Base-by-base conservation (phyloP, 2,329 filamentous ascomycete species). In the Cytospora piceicola region DNA sequence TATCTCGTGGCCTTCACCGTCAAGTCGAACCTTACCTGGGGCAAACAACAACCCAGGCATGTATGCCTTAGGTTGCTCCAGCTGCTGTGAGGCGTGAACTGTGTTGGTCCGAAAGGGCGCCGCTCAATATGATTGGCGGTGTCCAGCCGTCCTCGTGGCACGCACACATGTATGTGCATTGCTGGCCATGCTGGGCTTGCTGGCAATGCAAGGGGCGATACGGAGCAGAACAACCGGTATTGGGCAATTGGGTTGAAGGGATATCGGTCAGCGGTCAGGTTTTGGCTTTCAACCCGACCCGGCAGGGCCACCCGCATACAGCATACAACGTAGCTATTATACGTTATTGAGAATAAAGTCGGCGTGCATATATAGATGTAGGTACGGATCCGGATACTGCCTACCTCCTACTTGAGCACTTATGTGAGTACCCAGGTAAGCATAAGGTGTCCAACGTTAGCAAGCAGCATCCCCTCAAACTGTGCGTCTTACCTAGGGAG, bases 71-170 rank as follows among this genome's bases (percentile, higher is more conserved):
- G 46, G n/a, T 49, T 12, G 46, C 46, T 20, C 46, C 46, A 22
- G 9, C 9, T 24, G 46, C 11, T 5, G n/a, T 49, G 46, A 49
- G 46, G 46, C 11, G 20, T 49, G n/a, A 11, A 22, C 7, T 24
- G 46, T 49, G n/a, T 24, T 49, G 46, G 20, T 14, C 46, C 46
- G 4, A 49, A 49, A 22, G n/a, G 11, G n/a, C 46, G n/a, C n/a
- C n/a, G 14, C 46, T 49, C 12, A 12, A 49, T 49, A 49, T 24
- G 14, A 49, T n/a, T 24, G 46, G 46, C 46, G 46, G 46, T 49
- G 46, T 49, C 46, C 7, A 49, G n/a, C 46, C n/a, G 46, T 49
- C 46, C 22, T 49, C 22, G 46, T 49, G 46, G 46, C 46, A 49
- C 42, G n/a, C 42, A 46, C 39, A 34, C 46, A 49, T 4, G 34